A percentile compares a stretch with the other conserved stretches of the same genome.
Conservation (phyloP, 129 eudicot genomes). For the Calendula officinalis region DNA sequence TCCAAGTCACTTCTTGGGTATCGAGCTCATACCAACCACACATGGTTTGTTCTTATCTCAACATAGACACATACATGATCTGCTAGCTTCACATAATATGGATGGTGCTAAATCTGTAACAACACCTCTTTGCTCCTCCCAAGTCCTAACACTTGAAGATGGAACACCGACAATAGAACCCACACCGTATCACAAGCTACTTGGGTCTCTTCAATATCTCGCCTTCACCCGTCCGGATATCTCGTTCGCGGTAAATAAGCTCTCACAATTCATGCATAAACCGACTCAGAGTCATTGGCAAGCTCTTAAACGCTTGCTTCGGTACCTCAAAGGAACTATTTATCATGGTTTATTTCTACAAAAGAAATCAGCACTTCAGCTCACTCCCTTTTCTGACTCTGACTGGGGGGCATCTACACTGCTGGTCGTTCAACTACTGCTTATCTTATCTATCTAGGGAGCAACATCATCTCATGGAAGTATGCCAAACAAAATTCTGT, state of each 20-base stretch:
- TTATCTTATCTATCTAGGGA: not conserved
- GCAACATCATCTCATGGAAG: not conserved
- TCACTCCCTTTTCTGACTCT: not conserved
- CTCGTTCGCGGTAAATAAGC: too few species aligned
- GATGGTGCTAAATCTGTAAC: not conserved
- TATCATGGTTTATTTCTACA: not conserved
- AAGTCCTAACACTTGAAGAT: not conserved
- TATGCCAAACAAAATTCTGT: not conserved
- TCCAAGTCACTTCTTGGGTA: not conserved
- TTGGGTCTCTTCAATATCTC: not conserved
- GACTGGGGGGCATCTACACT: not conserved
- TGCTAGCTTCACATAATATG: not conserved
- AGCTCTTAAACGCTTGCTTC: not conserved
- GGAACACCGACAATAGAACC: not conserved
- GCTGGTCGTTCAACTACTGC: not conserved
- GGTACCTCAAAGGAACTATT: not conserved
- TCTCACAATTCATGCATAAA: not conserved
- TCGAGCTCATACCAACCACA: not conserved
- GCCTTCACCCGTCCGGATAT: too few species aligned
- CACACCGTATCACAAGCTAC: not conserved
- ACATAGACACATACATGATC: constrained; percentile 2
- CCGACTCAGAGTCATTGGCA: not conserved
- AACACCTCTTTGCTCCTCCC: not conserved
- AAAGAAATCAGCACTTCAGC: not conserved
- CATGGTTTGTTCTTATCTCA: not conserved